A percentile compares a stretch with the other conserved stretches of the same genome.
These are phyloP conservation scores for Gossypium bickii DNA, from an alignment of 345 rosid genomes.

Conservation along the genomic window DNA sequence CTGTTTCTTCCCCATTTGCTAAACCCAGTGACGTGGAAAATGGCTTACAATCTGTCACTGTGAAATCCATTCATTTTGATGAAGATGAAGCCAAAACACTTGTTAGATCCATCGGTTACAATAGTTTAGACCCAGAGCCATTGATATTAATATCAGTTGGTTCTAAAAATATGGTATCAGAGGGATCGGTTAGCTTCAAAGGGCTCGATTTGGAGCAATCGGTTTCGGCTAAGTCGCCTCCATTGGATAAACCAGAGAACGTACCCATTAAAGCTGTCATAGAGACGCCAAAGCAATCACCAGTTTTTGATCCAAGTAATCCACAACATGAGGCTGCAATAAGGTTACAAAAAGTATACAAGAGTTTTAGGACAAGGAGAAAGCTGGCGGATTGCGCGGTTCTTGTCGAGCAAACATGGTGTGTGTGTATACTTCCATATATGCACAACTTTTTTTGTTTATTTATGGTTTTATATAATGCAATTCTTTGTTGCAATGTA, in stretches of 20 bases:
- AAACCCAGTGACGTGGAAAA: conserved; percentile 50
- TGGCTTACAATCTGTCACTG: conserved; percentile 58
- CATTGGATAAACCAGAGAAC: background rate
- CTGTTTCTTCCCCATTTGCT: conserved; percentile 54
- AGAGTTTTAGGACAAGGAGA: conserved; percentile 90
- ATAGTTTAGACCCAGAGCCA: conserved; percentile 42
- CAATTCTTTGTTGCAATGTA: conserved; percentile 24
- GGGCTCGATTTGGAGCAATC: background rate
- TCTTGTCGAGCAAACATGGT: conserved; percentile 87
- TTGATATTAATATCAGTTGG: conserved; percentile 51
- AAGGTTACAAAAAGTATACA: conserved; percentile 83
- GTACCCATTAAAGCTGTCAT: background rate
- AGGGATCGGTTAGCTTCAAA: conserved; percentile 57
- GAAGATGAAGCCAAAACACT: conserved; percentile 58
- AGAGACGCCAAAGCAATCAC: background rate
- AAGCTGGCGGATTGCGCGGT: conserved; percentile 94
- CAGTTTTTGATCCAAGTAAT: conserved; percentile 42
- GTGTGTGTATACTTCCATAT: background rate
- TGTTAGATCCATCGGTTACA: conserved; percentile 17
- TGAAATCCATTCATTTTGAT: conserved; percentile 76
- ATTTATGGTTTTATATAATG: conserved; percentile 34
- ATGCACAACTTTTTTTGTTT: conserved; percentile 53
- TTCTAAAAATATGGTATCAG: conserved; percentile 63
- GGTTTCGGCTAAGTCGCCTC: no score
- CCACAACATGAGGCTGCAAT: conserved; percentile 83